Evolutionary conservation across 768 basidiomycete genomes (phyloP).

Genomic region (Phylloporus sp.): DNA sequence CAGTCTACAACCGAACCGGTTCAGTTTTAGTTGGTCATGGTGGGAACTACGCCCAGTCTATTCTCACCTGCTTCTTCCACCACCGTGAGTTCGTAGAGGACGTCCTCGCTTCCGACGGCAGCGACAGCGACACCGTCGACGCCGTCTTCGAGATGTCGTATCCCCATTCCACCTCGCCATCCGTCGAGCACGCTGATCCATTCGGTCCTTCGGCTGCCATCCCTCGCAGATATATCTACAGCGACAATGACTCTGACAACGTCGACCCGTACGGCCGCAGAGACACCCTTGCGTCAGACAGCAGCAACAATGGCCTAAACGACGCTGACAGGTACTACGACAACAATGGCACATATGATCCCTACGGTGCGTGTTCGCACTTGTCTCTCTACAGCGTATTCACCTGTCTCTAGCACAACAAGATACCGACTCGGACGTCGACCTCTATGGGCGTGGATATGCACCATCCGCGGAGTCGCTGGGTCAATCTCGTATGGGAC

Average conservation of each 20-base stretch:
- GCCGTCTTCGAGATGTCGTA: constrained; percentile 39
- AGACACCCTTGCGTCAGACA: constrained; percentile 69
- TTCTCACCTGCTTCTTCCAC: constrained; percentile 17
- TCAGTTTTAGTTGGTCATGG: constrained; percentile 19
- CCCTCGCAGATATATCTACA: constrained; percentile 48
- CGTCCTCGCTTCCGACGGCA: constrained; percentile 5
- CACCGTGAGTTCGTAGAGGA: constrained; percentile 3
- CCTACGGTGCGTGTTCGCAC: constrained; percentile 46
- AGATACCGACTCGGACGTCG: constrained; percentile 84
- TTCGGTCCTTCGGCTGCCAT: constrained; percentile 45
- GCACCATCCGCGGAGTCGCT: constrained; percentile 73
- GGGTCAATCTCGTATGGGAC: constrained; percentile 54
- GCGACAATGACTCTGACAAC: constrained; percentile 75
- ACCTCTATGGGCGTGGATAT: constrained; percentile 66
- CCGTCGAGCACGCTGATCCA: constrained; percentile 64
- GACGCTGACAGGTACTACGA: constrained; percentile 57
- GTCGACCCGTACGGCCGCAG: constrained; percentile 57
- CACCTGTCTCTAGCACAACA: constrained; percentile 49
- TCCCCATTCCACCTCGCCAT: constrained; percentile 53
- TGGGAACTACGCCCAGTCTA: constrained; percentile 22
- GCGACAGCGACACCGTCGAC: constrained; percentile 15
- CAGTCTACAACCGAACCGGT: constrained; percentile 15
- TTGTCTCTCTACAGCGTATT: constrained; percentile 10
- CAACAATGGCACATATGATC: constrained; percentile 56
- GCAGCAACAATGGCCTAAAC: constrained; percentile 53